A percentile compares a stretch with the other conserved stretches of the same genome.
These are phyloP conservation scores for Venturia effusa DNA, from an alignment of 2,329 filamentous ascomycete genomes.

Conservation along the genomic window DNA sequence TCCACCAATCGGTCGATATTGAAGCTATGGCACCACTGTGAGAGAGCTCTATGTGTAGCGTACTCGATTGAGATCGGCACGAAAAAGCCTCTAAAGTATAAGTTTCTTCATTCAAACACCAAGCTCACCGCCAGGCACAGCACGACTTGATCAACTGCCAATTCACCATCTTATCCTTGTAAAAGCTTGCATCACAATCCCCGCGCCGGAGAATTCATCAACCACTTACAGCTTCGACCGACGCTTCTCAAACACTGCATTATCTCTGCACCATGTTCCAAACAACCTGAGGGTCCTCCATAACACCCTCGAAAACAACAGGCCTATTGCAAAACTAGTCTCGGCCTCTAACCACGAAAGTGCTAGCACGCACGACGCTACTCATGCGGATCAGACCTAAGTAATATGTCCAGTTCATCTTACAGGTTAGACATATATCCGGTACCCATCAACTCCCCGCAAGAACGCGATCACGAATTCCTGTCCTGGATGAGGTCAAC, in stretches of 20 bases:
- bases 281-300: background rate
- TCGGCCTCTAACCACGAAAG: background rate
- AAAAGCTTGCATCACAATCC: background rate
- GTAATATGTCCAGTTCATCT: background rate
- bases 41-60: no score
- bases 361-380: background rate
- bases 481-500: slow-evolving; percentile 4
- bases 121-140: background rate
- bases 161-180: background rate
- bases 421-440: background rate
- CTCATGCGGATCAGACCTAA: background rate
- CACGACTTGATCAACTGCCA: background rate
- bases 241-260: background rate
- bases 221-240: background rate
- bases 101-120: background rate
- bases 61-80: background rate
- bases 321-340: background rate
- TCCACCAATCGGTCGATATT: no score
- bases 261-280: background rate
- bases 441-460: background rate
- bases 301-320: background rate
- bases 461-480: slow-evolving; percentile 4
- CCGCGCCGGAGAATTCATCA: background rate
- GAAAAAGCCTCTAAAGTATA: background rate
- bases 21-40: no score